Conservation (phyloP, 495 filamentous ascomycete species). For the Hyaloscypha bicolor region DNA sequence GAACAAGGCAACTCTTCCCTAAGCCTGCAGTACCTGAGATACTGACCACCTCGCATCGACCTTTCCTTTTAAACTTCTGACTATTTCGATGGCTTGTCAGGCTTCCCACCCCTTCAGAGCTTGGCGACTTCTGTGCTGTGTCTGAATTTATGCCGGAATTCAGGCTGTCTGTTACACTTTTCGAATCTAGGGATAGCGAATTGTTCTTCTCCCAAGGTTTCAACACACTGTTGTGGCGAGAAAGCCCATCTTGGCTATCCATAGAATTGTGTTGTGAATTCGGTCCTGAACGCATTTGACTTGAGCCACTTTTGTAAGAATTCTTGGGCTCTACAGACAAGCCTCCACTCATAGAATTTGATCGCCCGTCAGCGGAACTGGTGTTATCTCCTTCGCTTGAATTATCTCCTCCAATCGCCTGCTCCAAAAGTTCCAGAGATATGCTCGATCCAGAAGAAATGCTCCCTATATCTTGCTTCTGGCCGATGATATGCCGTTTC, state of each 20-base stretch:
- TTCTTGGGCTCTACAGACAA: conserved; percentile 6
- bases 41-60: conserved; percentile 75
- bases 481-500: conserved; percentile 53
- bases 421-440: conserved; percentile 47
- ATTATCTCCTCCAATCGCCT: conserved; percentile 39
- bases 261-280: conserved; percentile 30
- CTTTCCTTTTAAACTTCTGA: conserved; percentile 64
- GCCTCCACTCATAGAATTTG: conserved; percentile 15
- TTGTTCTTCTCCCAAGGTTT: conserved; percentile 34
- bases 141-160: conserved; percentile 27
- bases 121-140: conserved; percentile 4
- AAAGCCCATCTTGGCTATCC: conserved; percentile 16
- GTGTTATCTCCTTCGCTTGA: conserved; percentile 49
- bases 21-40: conserved; percentile 76
- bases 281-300: conserved; percentile 15
- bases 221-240: conserved; percentile 1
- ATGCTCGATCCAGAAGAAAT: conserved; percentile 58
- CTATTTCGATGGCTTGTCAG: conserved; percentile 27
- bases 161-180: conserved; percentile 29
- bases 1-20: conserved; percentile 82
- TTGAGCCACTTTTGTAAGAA: conserved; percentile 17
- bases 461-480: conserved; percentile 45
- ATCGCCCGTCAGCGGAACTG: conserved; percentile 47
- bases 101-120: conserved; percentile 31
- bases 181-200: conserved; percentile 20